Evolutionary conservation across 139 green algal genomes (phyloP), one percentile per base, ranked within the genome.

Genomic region (Chlamydomonas schloesseri): DNA sequence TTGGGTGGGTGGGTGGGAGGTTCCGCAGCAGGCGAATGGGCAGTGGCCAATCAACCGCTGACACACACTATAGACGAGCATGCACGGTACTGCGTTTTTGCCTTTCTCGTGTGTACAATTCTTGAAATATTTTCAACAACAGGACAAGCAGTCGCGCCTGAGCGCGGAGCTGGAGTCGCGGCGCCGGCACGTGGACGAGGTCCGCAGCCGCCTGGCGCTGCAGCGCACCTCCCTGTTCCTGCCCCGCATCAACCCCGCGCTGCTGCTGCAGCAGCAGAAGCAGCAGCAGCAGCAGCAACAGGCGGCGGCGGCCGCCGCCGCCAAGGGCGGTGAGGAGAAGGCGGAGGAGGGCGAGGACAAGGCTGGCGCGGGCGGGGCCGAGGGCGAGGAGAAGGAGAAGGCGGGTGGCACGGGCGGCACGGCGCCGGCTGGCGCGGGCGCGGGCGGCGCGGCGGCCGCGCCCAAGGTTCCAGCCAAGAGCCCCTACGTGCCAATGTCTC

Each of bases 81-180:
- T n/a, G n/a, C n/a, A n/a, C n/a, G n/a, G n/a, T n/a, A n/a, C n/a
- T n/a, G n/a, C n/a, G 42, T 50, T 5, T 8, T 50, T 50, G 5
- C 42, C 42, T 50, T 8, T 8, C 42, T 50, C 55, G 20, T 62
- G 18, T 62, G 55, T 57, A 42, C 81, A 6, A n/a, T n/a, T 50
- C 42, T 81, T 10, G 34, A 31, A 4, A 64, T 31, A 46, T 4
- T 34, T 4, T 17, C 29, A 29, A 50, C 37, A n/a, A 53, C 87
- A 93, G 90, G 81, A 90, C 31, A 70, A 91, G 75, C 68, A 90
- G 73, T 82, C 82, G 31, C 78, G 78, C 18, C 89, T 96, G 50
- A 88, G 77, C 17, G 71, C 53, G 14, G 94, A 96, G 84, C 64
- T 91, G 31, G 86, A 91, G 68, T 58, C 31, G 37, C 93, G 95